phyloP scores from a whole-genome alignment of 768 basidiomycete genomes.

The Chiua virens region DNA sequence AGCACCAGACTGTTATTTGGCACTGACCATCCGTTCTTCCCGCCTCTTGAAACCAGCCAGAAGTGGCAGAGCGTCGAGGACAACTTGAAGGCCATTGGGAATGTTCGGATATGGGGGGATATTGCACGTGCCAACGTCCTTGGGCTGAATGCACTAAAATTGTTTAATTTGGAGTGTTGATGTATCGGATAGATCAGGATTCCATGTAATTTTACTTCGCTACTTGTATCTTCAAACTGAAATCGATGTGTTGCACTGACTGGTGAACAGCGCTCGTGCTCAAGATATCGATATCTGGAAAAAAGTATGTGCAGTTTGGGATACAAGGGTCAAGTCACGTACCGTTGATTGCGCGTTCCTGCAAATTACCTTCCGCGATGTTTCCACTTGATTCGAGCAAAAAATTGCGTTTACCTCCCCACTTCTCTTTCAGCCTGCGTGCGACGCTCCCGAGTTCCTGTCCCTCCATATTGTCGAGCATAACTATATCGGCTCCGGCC shows the following conservation, averaged over 20 bases:
- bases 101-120: slow-evolving; percentile 30
- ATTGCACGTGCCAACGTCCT: slow-evolving; percentile 67
- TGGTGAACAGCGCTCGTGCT: slow-evolving; percentile 91
- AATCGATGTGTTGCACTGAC: slow-evolving; percentile 92
- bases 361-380: slow-evolving; percentile 85
- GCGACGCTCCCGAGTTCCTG: slow-evolving; percentile 67
- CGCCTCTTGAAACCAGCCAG: slow-evolving; percentile 63
- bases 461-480: slow-evolving; percentile 94
- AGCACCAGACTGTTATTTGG: slow-evolving; percentile 73
- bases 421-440: slow-evolving; percentile 69
- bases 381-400: slow-evolving; percentile 93
- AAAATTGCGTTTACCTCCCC: slow-evolving; percentile 81
- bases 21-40: slow-evolving; percentile 91
- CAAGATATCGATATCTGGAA: slow-evolving; percentile 87
- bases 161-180: slow-evolving; percentile 55
- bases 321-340: slow-evolving; percentile 17
- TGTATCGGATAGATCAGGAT: slow-evolving; percentile 4
- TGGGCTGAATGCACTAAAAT: slow-evolving; percentile 68
- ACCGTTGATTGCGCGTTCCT: slow-evolving; percentile 82
- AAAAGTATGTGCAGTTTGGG: slow-evolving; percentile 1
- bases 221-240: slow-evolving; percentile 92
- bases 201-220: slow-evolving; percentile 35
- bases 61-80: slow-evolving; percentile 87
- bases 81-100: slow-evolving; percentile 76
- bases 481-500: slow-evolving; percentile 92